Evolutionary conservation across 306 rosid species (phyloP).

Genomic region (Astragalus membranaceus): DNA sequence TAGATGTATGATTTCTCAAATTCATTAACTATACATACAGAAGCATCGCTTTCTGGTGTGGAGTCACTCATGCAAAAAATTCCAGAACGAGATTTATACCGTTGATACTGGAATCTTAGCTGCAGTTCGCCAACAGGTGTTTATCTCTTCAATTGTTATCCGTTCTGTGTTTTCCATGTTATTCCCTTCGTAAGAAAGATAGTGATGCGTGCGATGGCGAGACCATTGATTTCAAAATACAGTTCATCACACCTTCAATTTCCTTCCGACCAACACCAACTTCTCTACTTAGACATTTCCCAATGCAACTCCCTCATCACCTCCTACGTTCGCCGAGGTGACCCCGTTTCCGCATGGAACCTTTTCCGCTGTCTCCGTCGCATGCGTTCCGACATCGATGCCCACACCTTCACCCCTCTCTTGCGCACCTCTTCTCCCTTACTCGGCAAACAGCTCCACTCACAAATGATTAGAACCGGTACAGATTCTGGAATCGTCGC

Average conservation of each 20-base stretch:
- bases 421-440: conserved; percentile 38
- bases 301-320: conserved; percentile 35
- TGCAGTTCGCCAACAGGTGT: conserved; percentile 51
- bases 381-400: conserved; percentile 25
- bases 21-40: too few species aligned
- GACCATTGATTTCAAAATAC: neutral
- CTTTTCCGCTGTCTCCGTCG: conserved; percentile 35
- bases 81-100: conserved; percentile 82
- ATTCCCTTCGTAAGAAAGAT: neutral
- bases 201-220: neutral
- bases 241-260: neutral
- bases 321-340: conserved; percentile 26
- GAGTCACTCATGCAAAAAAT: conserved; percentile 95
- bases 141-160: too few species aligned
- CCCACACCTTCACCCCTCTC: conserved; percentile 41
- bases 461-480: conserved; percentile 40
- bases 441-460: conserved; percentile 43
- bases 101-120: conserved; percentile 88
- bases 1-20: too few species aligned
- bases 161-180: too few species aligned
- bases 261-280: conserved; percentile 31
- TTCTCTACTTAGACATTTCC: conserved; percentile 27
- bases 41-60: conserved; percentile 69
- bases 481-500: conserved; percentile 34
- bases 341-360: conserved; percentile 30